A percentile compares a stretch with the other conserved stretches of the same genome.
Conservation (phyloP, 495 filamentous ascomycete genomes). For the Hypomontagnella monticulosa region DNA sequence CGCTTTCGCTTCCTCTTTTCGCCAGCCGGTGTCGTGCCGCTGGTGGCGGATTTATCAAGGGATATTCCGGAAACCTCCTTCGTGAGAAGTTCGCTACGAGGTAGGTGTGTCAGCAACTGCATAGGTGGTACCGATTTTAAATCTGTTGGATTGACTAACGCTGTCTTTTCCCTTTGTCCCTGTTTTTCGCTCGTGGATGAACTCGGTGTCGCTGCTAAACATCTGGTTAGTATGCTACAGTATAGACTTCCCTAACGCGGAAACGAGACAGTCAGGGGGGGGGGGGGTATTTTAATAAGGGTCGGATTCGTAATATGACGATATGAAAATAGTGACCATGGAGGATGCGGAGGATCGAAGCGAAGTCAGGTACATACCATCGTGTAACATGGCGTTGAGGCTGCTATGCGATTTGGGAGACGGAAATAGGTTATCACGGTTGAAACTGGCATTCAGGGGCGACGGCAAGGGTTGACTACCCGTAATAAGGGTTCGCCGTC, state of each 20-base stretch:
- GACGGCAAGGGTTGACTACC: conserved; percentile 97
- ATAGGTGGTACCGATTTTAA: not conserved
- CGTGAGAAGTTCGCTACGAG: conserved; percentile 80
- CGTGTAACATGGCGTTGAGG: conserved; percentile 83
- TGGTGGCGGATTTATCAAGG: conserved; percentile 74
- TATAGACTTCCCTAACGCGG: conserved; percentile 5
- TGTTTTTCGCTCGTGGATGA: conserved; percentile 67
- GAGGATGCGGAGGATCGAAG: conserved; percentile 9
- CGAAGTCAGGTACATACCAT: conserved; percentile 64
- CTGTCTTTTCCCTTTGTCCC: conserved; percentile 90
- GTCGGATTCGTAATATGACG: too few relatives aligned
- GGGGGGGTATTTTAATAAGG: too few relatives aligned
- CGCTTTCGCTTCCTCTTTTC: conserved; percentile 64
- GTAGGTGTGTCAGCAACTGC: conserved; percentile 14
- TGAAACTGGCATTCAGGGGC: conserved; percentile 91
- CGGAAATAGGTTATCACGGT: conserved; percentile 72
- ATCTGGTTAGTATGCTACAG: conserved; percentile 18
- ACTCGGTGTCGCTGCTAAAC: conserved; percentile 23
- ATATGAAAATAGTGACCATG: not conserved
- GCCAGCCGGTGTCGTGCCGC: conserved; percentile 49
- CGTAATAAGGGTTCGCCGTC: conserved; percentile 93
- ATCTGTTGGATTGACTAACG: conserved; percentile 66
- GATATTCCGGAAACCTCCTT: conserved; percentile 95
- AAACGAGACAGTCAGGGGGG: not conserved
- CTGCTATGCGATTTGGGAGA: conserved; percentile 80